A percentile compares a stretch with the other conserved stretches of the same genome.
Conservation (phyloP, 1,139 yeast species). For the Magnusiomyces clavatus region DNA sequence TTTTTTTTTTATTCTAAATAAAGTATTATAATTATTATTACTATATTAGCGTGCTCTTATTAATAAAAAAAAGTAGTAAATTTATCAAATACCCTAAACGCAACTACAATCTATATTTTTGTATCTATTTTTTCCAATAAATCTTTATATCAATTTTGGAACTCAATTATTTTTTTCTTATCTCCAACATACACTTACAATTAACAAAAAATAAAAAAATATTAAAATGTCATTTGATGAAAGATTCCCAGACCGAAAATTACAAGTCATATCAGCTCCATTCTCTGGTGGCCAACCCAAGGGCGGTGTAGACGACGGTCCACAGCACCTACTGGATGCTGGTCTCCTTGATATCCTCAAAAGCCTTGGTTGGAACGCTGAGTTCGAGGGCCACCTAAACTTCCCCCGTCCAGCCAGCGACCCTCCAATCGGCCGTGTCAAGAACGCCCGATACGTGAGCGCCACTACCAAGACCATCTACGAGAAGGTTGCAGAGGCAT, state of each 20-base stretch:
- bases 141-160: neutral
- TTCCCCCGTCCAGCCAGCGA: conserved; percentile 31
- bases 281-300: conserved; percentile 97
- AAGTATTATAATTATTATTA: neutral
- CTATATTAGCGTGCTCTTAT: neutral
- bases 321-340: conserved; percentile 64
- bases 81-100: neutral
- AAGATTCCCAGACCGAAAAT: conserved; percentile 18
- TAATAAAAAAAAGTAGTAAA: no score
- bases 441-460: conserved; percentile 72
- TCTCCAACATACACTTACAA: neutral
- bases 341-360: conserved; percentile 61
- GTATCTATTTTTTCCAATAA: neutral
- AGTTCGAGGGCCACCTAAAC: conserved; percentile 49
- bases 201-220: neutral
- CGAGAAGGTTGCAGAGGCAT: conserved; percentile 48
- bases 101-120: neutral
- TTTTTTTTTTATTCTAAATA: neutral
- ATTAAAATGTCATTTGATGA: conserved; percentile 14
- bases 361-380: conserved; percentile 64
- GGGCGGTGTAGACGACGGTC: conserved; percentile 90
- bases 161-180: neutral
- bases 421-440: conserved; percentile 43
- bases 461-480: conserved; percentile 60
- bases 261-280: conserved; percentile 63